Base-by-base conservation (phyloP, 192 early-diverging fungal species). In the Chytriomyces sp. region DNA sequence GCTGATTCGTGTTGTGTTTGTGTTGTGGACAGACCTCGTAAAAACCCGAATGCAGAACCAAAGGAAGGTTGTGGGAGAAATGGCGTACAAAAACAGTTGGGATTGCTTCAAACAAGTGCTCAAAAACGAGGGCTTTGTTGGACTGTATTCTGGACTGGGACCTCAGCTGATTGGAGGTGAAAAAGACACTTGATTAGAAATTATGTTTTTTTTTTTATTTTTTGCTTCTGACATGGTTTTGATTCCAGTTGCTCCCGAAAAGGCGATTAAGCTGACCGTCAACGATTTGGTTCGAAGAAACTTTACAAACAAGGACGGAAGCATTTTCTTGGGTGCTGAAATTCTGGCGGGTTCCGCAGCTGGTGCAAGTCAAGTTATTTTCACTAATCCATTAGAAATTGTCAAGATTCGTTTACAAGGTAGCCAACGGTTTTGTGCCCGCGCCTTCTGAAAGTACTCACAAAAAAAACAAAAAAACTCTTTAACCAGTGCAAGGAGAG, bases 31-130 rank as follows among this genome's bases (percentile, higher is more conserved):
- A 86, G 97, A 98, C 87, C 82, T 98, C 66, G 96, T 97, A 78
- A 98, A 98, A 85, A 98, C 97, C 5, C 90, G 97, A 69, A 97
- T 98, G 96, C 97, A 98, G 81, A 98, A 97, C 82, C 97, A 98
- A 83, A 88, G 95, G 53, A 81, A 83, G 48, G 92, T 96, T 23
- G 94, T 96, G 26, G 96, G 94, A 44, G 93, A 96, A 76, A 80
- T 94, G 73, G 76, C 95, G 72, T 98, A 98, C 89, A 95, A 93
- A 84, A 98, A 97, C 88, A 92, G 92, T 83, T 82, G 92, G 63
- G 96, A 98, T 81, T 98, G 97, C 81, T 98, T 98, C 88, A 88
- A 89, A 80, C 96, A 97, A 77, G 96, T 98, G n/a, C 75, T 97
- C 59, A 91, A 88, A 80, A 95, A 95, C 76, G 97, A 97, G 83